Evolutionary conservation across 2,329 filamentous ascomycete species (phyloP).

Genomic region (Alternaria brassicicola): DNA sequence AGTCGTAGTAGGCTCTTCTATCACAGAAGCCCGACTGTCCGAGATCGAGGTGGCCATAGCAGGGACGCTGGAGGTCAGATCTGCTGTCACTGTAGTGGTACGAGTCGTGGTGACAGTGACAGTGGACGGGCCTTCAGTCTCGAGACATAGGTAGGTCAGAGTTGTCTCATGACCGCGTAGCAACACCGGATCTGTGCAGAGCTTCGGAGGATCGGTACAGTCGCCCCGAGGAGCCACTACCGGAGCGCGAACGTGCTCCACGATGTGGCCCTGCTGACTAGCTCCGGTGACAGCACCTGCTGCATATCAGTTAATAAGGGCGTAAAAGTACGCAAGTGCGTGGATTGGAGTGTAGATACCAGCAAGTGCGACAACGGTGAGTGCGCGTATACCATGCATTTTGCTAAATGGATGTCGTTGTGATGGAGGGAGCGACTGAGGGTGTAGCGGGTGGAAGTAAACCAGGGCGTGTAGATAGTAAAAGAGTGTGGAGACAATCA

Average conservation of each 20-base stretch:
- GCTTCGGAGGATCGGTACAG: slow-evolving; percentile 23
- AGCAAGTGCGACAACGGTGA: slow-evolving; percentile 15
- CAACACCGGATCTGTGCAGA: slow-evolving; percentile 30
- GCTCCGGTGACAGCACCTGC: slow-evolving; percentile 17
- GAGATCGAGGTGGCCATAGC: neutral
- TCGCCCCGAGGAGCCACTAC: slow-evolving; percentile 14
- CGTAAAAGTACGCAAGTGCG: neutral
- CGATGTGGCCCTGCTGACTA: slow-evolving; percentile 7
- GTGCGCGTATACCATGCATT: slow-evolving; percentile 17
- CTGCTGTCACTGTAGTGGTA: slow-evolving; percentile 15
- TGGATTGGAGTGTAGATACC: slow-evolving; percentile 12
- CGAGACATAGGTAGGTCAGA: slow-evolving; percentile 33
- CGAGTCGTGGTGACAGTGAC: slow-evolving; percentile 28
- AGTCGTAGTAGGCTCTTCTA: slow-evolving; percentile 18
- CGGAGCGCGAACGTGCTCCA: slow-evolving; percentile 1
- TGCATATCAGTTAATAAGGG: neutral
- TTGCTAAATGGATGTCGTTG: neutral
- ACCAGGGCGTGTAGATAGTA: neutral
- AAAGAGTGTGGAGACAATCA: neutral
- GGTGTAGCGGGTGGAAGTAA: neutral
- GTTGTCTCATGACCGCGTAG: slow-evolving; percentile 22
- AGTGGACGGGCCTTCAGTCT: slow-evolving; percentile 12
- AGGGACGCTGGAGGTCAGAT: neutral
- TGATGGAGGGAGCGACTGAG: neutral
- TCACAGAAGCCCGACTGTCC: neutral